These are phyloP conservation scores for Niebla homalea DNA, from an alignment of 495 filamentous ascomycete species.

Conservation along the genomic window DNA sequence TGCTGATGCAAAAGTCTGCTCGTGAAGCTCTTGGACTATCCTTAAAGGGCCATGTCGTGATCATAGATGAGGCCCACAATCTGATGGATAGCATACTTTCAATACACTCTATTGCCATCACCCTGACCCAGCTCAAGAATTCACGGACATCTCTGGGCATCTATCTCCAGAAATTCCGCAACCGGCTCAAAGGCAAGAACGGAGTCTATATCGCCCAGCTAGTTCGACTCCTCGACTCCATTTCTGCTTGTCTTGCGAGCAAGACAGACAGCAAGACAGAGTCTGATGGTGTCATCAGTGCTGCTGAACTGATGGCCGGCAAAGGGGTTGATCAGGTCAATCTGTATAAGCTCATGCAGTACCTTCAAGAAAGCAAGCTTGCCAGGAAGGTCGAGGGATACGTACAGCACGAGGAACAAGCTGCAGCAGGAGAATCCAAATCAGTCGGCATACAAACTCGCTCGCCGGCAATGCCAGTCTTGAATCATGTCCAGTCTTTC, in stretches of 20 bases:
- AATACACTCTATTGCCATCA: slow-evolving; percentile 71
- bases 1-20: slow-evolving; percentile 79
- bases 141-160: slow-evolving; percentile 60
- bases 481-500: slow-evolving; percentile 77
- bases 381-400: slow-evolving; percentile 93
- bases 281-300: slow-evolving; percentile 49
- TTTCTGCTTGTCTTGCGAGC: slow-evolving; percentile 50
- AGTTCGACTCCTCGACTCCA: slow-evolving; percentile 63
- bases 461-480: slow-evolving; percentile 46
- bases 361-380: slow-evolving; percentile 83
- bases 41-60: slow-evolving; percentile 73
- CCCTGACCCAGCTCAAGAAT: slow-evolving; percentile 54
- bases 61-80: slow-evolving; percentile 96
- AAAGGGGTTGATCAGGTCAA: slow-evolving; percentile 95
- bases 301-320: slow-evolving; percentile 57
- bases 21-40: slow-evolving; percentile 78
- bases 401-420: slow-evolving; percentile 42
- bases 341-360: slow-evolving; percentile 71
- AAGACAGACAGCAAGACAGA: slow-evolving; percentile 23
- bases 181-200: slow-evolving; percentile 83
- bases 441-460: slow-evolving; percentile 3
- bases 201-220: slow-evolving; percentile 81
- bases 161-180: slow-evolving; percentile 80
- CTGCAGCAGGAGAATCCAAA: slow-evolving; percentile 15
- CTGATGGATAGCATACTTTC: slow-evolving; percentile 87